phyloP scores from a whole-genome alignment of 352 stramenopile species.

The Phytophthora pini region DNA sequence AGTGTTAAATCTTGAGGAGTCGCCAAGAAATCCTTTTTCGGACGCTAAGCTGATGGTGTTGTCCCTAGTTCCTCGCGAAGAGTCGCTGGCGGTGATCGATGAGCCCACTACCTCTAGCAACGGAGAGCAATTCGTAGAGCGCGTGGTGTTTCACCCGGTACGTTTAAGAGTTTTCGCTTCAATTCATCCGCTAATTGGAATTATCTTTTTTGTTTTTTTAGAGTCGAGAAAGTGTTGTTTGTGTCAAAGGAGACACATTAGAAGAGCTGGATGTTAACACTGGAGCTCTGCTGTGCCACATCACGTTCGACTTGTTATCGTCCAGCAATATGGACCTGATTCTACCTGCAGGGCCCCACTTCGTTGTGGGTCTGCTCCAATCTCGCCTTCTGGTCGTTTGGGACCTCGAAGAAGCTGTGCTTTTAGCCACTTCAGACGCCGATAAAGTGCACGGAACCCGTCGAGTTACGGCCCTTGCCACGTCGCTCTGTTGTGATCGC shows the following conservation, averaged over 20 bases:
- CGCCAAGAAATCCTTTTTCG: conserved; percentile 2
- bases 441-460: conserved; percentile 62
- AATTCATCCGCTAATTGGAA: not conserved
- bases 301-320: conserved; percentile 68
- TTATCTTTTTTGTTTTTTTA: conserved; percentile 13
- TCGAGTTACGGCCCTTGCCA: conserved; percentile 57
- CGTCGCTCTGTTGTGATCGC: conserved; percentile 58
- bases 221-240: conserved; percentile 55
- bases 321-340: conserved; percentile 56
- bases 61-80: conserved; percentile 30
- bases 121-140: conserved; percentile 31
- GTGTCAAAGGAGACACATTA: conserved; percentile 58
- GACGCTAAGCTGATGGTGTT: conserved; percentile 21
- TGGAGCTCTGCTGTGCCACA: conserved; percentile 61
- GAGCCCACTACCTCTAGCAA: conserved; percentile 14
- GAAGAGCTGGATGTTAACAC: conserved; percentile 70
- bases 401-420: conserved; percentile 66
- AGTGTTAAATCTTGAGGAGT: conserved; percentile 16
- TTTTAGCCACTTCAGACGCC: conserved; percentile 67
- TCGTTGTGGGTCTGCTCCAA: conserved; percentile 67
- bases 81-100: conserved; percentile 35
- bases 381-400: conserved; percentile 62
- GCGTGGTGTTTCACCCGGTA: conserved; percentile 42
- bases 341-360: conserved; percentile 47
- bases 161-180: not conserved